Base-by-base conservation (phyloP, 768 basidiomycete genomes). In the Hygrophoropsis aurantiaca region DNA sequence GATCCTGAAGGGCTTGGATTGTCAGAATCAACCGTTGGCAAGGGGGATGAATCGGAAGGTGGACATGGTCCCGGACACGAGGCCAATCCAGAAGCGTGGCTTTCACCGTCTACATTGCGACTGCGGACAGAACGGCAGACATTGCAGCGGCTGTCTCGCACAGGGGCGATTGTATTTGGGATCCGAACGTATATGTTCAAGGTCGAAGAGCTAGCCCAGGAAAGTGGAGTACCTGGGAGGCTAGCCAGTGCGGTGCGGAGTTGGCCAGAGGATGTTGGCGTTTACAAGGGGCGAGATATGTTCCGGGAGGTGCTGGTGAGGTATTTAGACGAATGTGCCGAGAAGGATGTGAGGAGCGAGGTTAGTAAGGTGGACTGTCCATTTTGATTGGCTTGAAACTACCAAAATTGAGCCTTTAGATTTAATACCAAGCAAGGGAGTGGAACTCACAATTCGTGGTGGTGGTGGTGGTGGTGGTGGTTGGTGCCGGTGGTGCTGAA, bases 1-100 rank as follows among this genome's bases (percentile, higher is more conserved):
- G 85, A 87, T 60, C 76, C 79, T 16, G 80, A 85, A 48, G 84
- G 87, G 62, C 70, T 88, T 9, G 79, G 74, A 15, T 88, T 87
- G 85, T 75, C 74, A 25, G 62, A 63, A 50, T 78, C 74, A 37
- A 80, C 73, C 41, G 72, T 74, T 52, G 85, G 80, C 18, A 60
- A 67, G 16, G 84, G 87, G 61, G 78, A 81, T 41, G 59, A 44
- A 8, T 74, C 71, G 35, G 51, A 58, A 18, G 56, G 69, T 19
- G 64, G 55, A 6, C 60, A 67, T 26, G 27, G n/a, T n/a, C n/a
- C n/a, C n/a, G 59, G 64, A 36, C 57, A 59, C 53, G 54, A 49
- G 15, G 61, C 57, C 7, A 40, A 45, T 25, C 43, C 53, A 26
- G 47, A 51, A 2, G 4, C 24, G 2, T 52, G 54, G 47, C 46